A percentile compares a stretch with the other conserved stretches of the same genome.
phyloP scores from a whole-genome alignment of 106 monocot species.

The Dendrobium catenatum region DNA sequence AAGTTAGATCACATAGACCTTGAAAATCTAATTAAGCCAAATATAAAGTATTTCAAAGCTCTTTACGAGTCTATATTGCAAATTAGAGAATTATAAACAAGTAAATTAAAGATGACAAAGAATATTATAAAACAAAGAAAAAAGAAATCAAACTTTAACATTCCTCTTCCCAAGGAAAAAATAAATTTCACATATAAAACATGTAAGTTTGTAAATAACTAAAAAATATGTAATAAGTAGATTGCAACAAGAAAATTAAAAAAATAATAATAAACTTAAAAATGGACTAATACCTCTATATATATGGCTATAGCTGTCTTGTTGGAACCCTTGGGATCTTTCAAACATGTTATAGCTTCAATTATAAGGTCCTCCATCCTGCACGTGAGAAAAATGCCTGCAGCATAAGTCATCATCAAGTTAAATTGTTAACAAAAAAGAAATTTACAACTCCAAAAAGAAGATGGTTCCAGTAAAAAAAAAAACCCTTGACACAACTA shows the following conservation, averaged over 20 bases:
- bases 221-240: neutral
- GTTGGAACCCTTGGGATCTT: conserved; percentile 67
- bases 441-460: neutral
- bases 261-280: neutral
- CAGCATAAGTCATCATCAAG: conserved; percentile 7
- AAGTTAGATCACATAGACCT: neutral
- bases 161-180: neutral
- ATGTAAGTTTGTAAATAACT: neutral
- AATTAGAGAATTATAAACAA: neutral
- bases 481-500: neutral
- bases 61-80: neutral
- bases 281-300: conserved; percentile 55
- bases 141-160: neutral
- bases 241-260: neutral
- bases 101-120: neutral
- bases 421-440: neutral
- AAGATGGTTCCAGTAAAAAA: neutral
- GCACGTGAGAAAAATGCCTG: conserved; percentile 5
- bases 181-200: neutral
- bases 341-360: conserved; percentile 68
- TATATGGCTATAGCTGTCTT: conserved; percentile 64
- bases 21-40: neutral
- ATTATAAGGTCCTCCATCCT: conserved; percentile 69
- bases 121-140: neutral
- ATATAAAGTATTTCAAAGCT: neutral